Conservation (phyloP, 2,329 filamentous ascomycete species). For the Hymenoscyphus repandus region DNA sequence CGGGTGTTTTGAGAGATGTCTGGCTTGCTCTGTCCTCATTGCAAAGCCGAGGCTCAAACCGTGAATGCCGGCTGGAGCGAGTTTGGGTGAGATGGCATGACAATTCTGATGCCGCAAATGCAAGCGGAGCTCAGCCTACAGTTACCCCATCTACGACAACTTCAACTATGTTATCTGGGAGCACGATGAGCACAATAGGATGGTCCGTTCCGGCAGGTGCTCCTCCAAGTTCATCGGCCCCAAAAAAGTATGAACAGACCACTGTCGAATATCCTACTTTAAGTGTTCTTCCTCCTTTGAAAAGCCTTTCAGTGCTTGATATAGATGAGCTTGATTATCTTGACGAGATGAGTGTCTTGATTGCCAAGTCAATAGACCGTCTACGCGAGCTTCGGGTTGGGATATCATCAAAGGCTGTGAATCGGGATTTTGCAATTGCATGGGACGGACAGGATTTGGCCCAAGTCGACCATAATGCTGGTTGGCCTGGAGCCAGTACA, state of each 20-base stretch:
- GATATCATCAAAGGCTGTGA: conserved; percentile 48
- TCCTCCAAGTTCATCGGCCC: conserved; percentile 15
- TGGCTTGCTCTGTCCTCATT: conserved; percentile 74
- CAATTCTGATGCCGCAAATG: conserved; percentile 41
- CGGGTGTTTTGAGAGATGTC: conserved; percentile 73
- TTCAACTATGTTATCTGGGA: conserved; percentile 31
- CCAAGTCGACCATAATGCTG: conserved; percentile 56
- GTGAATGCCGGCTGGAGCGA: conserved; percentile 62
- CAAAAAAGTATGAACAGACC: conserved; percentile 43
- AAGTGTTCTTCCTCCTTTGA: conserved; percentile 69
- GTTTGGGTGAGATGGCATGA: conserved; percentile 83
- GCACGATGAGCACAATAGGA: conserved; percentile 39
- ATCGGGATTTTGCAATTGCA: conserved; percentile 50
- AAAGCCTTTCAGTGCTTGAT: conserved; percentile 71
- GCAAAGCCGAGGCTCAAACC: conserved; percentile 48
- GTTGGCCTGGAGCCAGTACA: conserved; percentile 49
- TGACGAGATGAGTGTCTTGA: conserved; percentile 74
- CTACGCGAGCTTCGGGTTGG: conserved; percentile 70
- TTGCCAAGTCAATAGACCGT: conserved; percentile 62
- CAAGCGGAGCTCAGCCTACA: conserved; percentile 22
- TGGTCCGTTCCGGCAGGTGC: conserved; percentile 31
- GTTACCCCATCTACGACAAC: conserved; percentile 20
- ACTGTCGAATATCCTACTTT: conserved; percentile 75
- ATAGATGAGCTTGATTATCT: conserved; percentile 79
- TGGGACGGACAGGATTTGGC: conserved; percentile 60